A percentile compares a stretch with the other conserved stretches of the same genome.
Conservation (phyloP, 2,329 filamentous ascomycete genomes). For the Periconia macrospinosa region DNA sequence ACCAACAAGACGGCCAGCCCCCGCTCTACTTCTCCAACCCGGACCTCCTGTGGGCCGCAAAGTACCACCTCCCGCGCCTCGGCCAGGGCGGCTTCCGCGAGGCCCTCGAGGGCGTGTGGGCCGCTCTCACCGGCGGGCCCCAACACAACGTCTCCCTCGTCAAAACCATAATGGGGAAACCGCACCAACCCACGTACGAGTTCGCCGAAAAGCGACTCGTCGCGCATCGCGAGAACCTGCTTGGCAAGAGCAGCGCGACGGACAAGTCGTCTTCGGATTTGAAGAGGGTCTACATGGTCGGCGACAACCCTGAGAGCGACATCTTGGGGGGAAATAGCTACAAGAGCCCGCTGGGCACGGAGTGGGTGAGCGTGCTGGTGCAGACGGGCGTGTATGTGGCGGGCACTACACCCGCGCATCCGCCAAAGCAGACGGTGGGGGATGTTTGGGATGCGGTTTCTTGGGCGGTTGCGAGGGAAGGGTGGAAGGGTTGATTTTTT, state of each 20-base stretch:
- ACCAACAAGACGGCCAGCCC: slow-evolving; percentile 80
- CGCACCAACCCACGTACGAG: slow-evolving; percentile 73
- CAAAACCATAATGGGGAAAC: slow-evolving; percentile 80
- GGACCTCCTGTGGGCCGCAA: slow-evolving; percentile 86
- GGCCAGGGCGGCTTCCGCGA: slow-evolving; percentile 91
- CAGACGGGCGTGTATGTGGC: slow-evolving; percentile 75
- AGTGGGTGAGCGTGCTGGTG: slow-evolving; percentile 78
- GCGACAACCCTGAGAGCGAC: slow-evolving; percentile 75
- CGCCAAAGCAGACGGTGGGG: slow-evolving; percentile 67
- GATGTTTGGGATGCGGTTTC: slow-evolving; percentile 77
- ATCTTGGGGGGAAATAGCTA: slow-evolving; percentile 85
- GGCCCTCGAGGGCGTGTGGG: slow-evolving; percentile 79
- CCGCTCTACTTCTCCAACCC: slow-evolving; percentile 85
- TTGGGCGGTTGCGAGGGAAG: slow-evolving; percentile 67
- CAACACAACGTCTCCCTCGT: slow-evolving; percentile 58
- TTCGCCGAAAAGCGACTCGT: slow-evolving; percentile 79
- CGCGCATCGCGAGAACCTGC: slow-evolving; percentile 57
- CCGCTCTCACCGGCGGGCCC: slow-evolving; percentile 64
- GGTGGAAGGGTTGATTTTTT: slow-evolving; percentile 39
- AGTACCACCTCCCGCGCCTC: slow-evolving; percentile 80
- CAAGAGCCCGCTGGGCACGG: slow-evolving; percentile 64
- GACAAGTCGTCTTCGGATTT: slow-evolving; percentile 50
- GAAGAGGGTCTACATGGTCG: slow-evolving; percentile 87
- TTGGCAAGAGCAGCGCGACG: slow-evolving; percentile 34
- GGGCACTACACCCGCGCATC: slow-evolving; percentile 58